Evolutionary conservation across 2,329 filamentous ascomycete species (phyloP), one percentile per base, ranked within the genome.

Genomic region (Cladosporium phlei): DNA sequence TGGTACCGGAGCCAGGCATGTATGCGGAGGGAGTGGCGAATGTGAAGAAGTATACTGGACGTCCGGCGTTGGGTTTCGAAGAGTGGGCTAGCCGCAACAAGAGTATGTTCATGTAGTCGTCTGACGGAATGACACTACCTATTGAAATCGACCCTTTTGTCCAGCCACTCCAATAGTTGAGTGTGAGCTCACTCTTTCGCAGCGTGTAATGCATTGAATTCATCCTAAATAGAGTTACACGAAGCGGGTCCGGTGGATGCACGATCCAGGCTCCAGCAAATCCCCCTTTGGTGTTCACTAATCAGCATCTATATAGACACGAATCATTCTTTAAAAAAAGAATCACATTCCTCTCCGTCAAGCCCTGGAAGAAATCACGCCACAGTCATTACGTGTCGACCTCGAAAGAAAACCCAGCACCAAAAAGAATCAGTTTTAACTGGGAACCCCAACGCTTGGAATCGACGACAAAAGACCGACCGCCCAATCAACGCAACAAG

Each of bases 31-130:
- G 52, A 3, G 55, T 55, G 12, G 46, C 47, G 4, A 69, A 64
- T 53, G 51, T 68, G 11, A 51, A 63, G 47, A 60, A 52, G 38
- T 68, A 65, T 48, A 60, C 62, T 5, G 56, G 62, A 1, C 54
- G 56, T 34, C 49, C 58, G 14, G 49, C 64, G 5, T 54, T 50
- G 19, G 49, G 34, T 10, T 65, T 69, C 45, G 50, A 61, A 33
- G 57, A 68, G 17, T 70, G 65, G 64, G 58, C 62, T 10, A 54
- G 59, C 24, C 50, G 48, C 27, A 65, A 69, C 43, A 51, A 50
- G 48, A 37, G 29, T 3, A 33, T 51, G 27, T 59, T 58, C 38
- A 22, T 25, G 11, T 47, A 6, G 24, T 27, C 24, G 6, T 11
- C 6, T 27, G 24, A 27, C 24, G 7, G n/a, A n/a, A n/a, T n/a